Conservation (phyloP, 805 yeast genomes). For the Metschnikowia koreensis region DNA sequence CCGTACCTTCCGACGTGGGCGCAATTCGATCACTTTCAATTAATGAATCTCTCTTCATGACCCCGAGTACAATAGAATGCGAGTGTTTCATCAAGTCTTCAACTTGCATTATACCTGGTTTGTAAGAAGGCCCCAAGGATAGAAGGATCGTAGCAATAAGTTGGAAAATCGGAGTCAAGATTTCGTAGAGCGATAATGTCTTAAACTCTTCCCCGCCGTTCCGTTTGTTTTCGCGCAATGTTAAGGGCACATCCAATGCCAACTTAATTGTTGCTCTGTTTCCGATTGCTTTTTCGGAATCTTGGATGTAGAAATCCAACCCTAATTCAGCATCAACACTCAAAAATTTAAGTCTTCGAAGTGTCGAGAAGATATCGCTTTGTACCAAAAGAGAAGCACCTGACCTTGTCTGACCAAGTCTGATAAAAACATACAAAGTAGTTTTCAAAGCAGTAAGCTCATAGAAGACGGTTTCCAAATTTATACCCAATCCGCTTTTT, state of each 20-base stretch:
- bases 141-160: slow-evolving; percentile 63
- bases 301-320: slow-evolving; percentile 47
- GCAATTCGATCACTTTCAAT: slow-evolving; percentile 21
- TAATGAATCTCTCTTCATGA: slow-evolving; percentile 56
- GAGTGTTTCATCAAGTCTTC: slow-evolving; percentile 50
- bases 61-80: slow-evolving; percentile 56
- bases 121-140: slow-evolving; percentile 76
- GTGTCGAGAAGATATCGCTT: slow-evolving; percentile 63
- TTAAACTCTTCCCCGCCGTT: slow-evolving; percentile 3
- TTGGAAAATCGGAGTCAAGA: slow-evolving; percentile 73
- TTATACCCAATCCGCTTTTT: slow-evolving; percentile 27
- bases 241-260: slow-evolving; percentile 52
- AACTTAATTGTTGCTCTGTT: slow-evolving; percentile 34
- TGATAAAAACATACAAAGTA: slow-evolving; percentile 61
- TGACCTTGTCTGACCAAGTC: slow-evolving; percentile 69
- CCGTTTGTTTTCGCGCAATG: slow-evolving; percentile 21
- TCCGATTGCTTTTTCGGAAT: slow-evolving; percentile 9
- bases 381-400: slow-evolving; percentile 81
- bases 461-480: slow-evolving; percentile 56
- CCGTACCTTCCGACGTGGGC: slow-evolving; percentile 20
- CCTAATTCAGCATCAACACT: slow-evolving; percentile 80
- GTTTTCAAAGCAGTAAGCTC: slow-evolving; percentile 79
- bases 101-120: slow-evolving; percentile 53
- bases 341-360: slow-evolving; percentile 57
- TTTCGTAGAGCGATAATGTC: slow-evolving; percentile 57